These are phyloP conservation scores for Agrocybe pediades DNA, from an alignment of 768 basidiomycete species.

Conservation along the genomic window DNA sequence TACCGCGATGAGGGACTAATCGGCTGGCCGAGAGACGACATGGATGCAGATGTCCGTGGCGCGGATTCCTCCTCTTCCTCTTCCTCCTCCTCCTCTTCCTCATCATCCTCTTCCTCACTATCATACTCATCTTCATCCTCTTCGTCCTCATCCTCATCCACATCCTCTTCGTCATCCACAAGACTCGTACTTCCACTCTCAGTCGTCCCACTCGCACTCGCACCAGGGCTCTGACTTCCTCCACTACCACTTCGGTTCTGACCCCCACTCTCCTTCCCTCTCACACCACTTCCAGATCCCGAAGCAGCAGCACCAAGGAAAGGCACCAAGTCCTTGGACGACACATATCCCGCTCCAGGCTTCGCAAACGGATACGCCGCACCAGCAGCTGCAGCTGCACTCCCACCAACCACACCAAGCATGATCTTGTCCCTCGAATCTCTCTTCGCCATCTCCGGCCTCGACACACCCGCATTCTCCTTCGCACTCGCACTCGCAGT, in stretches of 20 bases:
- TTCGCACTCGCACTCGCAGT: conserved; percentile 1
- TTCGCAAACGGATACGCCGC: conserved; percentile 75
- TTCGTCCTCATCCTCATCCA: conserved; percentile 30
- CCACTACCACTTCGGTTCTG: conserved; percentile 12
- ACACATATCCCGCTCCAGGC: conserved; percentile 56
- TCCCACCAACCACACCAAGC: conserved; percentile 17
- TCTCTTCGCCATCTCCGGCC: conserved; percentile 38
- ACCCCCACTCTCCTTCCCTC: conserved; percentile 17
- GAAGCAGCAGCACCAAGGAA: conserved; percentile 71
- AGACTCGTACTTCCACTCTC: conserved; percentile 13
- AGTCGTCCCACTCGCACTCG: conserved; percentile 12
- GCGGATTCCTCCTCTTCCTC: conserved; percentile 44
- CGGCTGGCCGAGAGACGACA: conserved; percentile 85
- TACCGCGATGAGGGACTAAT: conserved; percentile 57
- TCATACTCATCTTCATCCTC: conserved; percentile 11
- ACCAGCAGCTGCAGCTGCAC: conserved; percentile 44
- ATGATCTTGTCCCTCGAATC: conserved; percentile 50
- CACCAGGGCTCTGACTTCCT: conserved; percentile 13
- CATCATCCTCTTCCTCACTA: conserved; percentile 29
- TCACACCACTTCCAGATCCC: conserved; percentile 22
- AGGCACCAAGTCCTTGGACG: conserved; percentile 64
- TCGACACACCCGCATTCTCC: conserved; percentile 12
- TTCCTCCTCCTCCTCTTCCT: conserved; percentile 25
- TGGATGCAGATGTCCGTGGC: conserved; percentile 73
- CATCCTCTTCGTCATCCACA: conserved; percentile 16